Conservation (phyloP, 78 protist genomes). For the Dictyostelium intermedium region DNA sequence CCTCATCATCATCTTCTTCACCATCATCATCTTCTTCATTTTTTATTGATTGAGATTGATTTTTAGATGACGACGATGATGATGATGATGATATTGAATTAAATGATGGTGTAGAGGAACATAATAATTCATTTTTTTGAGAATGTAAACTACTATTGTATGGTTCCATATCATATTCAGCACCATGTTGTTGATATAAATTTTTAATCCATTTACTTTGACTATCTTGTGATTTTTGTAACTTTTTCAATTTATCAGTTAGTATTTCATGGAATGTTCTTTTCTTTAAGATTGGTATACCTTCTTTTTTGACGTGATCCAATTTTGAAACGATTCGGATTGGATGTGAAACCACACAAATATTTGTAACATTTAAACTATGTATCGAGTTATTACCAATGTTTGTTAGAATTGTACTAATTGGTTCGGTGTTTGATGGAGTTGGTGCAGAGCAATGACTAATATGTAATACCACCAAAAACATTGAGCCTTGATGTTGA, state of each 20-base stretch:
- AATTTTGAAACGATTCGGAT: slow-evolving; percentile 66
- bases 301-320: slow-evolving; percentile 69
- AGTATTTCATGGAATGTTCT: slow-evolving; percentile 65
- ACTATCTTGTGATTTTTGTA: slow-evolving; percentile 54
- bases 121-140: background rate
- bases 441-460: slow-evolving; percentile 21
- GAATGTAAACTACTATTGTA: background rate
- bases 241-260: slow-evolving; percentile 48
- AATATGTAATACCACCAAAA: slow-evolving; percentile 41
- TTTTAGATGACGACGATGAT: background rate
- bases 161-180: slow-evolving; percentile 28
- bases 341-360: slow-evolving; percentile 60
- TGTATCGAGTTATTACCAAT: background rate
- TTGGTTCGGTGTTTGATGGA: slow-evolving; percentile 57
- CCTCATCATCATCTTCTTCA: background rate
- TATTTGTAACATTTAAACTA: background rate
- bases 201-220: slow-evolving; percentile 66
- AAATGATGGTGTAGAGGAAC: slow-evolving; percentile 13
- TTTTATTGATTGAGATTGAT: background rate
- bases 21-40: background rate
- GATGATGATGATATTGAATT: background rate
- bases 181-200: slow-evolving; percentile 46
- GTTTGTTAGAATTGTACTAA: slow-evolving; percentile 1
- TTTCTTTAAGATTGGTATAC: slow-evolving; percentile 62
- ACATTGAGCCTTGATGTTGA: slow-evolving; percentile 72